Evolutionary conservation across 2,329 filamentous ascomycete species (phyloP).

Genomic region (Neonectria coccinea): DNA sequence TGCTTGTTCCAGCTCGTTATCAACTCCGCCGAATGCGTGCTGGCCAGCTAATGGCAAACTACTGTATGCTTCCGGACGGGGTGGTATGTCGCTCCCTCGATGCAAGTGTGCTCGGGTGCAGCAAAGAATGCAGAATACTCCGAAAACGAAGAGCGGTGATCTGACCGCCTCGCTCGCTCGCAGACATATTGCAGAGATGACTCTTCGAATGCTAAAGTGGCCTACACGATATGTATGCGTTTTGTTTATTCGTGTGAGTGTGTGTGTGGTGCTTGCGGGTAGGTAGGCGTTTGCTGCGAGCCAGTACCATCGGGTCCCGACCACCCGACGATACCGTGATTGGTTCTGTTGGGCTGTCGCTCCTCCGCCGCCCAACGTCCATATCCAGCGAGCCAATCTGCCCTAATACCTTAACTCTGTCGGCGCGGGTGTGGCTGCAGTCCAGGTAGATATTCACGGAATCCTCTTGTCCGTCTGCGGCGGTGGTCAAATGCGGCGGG

Average conservation of each 20-base stretch:
- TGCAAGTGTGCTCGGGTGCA: not conserved
- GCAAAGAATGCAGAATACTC: constrained; percentile 2
- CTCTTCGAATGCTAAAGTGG: constrained; percentile 2
- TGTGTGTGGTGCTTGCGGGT: constrained; percentile 8
- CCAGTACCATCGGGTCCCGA: constrained; percentile 27
- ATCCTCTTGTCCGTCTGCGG: constrained; percentile 4
- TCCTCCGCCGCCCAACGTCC: not conserved
- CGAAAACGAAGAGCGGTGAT: constrained; percentile 13
- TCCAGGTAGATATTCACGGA: not conserved
- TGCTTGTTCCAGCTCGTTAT: not conserved
- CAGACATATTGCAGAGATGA: not conserved
- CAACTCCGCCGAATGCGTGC: constrained; percentile 1
- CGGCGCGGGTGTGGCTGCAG: constrained; percentile 4
- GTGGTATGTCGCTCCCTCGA: not conserved
- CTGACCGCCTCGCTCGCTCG: constrained; percentile 27
- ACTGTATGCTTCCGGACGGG: not conserved
- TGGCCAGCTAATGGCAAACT: not conserved
- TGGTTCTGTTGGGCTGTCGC: not conserved
- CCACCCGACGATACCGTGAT: constrained; percentile 18
- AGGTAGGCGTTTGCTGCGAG: constrained; percentile 12
- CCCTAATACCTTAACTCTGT: not conserved
- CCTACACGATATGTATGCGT: constrained; percentile 11
- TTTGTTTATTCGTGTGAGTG: constrained; percentile 3
- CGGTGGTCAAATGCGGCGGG: constrained; percentile 8
- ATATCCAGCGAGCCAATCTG: not conserved